These are phyloP conservation scores for Pyrenopolyporus hunteri DNA, from an alignment of 495 filamentous ascomycete genomes.

Conservation along the genomic window DNA sequence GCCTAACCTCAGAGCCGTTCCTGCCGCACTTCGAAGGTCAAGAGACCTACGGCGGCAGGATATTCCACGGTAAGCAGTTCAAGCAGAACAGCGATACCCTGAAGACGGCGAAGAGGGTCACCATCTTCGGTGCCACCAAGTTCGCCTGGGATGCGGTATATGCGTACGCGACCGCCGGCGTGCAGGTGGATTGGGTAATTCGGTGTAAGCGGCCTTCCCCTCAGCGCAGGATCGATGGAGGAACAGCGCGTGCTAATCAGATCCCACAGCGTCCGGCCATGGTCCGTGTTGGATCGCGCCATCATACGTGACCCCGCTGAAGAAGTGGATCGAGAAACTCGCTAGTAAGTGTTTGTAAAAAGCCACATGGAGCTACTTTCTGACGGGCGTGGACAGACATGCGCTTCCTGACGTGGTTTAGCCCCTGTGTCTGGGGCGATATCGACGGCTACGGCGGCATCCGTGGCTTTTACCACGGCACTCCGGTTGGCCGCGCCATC, in stretches of 20 bases:
- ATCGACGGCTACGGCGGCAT: conserved; percentile 44
- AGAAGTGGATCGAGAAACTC: conserved; percentile 61
- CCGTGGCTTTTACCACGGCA: conserved; percentile 65
- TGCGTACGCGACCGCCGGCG: conserved; percentile 63
- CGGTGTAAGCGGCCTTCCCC: conserved; percentile 50
- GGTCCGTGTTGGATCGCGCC: conserved; percentile 73
- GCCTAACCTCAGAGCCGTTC: conserved; percentile 41
- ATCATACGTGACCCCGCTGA: conserved; percentile 46
- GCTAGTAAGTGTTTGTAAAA: conserved; percentile 52
- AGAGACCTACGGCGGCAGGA: conserved; percentile 50
- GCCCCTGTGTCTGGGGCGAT: conserved; percentile 47
- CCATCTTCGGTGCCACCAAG: conserved; percentile 72
- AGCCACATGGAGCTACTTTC: not conserved
- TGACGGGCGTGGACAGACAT: conserved; percentile 31
- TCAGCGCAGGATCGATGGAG: not conserved
- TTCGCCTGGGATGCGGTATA: conserved; percentile 77
- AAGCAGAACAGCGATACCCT: conserved; percentile 38
- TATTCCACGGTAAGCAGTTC: conserved; percentile 69
- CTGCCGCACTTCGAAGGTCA: conserved; percentile 42
- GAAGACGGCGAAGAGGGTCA: conserved; percentile 50
- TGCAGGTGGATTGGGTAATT: conserved; percentile 79
- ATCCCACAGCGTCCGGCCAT: conserved; percentile 61
- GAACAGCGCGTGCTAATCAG: conserved; percentile 11
- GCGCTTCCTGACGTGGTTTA: conserved; percentile 44
- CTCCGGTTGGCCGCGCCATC: conserved; percentile 66